phyloP scores from a whole-genome alignment of 2,329 filamentous ascomycete genomes.

The Aureobasidium uvarum region DNA sequence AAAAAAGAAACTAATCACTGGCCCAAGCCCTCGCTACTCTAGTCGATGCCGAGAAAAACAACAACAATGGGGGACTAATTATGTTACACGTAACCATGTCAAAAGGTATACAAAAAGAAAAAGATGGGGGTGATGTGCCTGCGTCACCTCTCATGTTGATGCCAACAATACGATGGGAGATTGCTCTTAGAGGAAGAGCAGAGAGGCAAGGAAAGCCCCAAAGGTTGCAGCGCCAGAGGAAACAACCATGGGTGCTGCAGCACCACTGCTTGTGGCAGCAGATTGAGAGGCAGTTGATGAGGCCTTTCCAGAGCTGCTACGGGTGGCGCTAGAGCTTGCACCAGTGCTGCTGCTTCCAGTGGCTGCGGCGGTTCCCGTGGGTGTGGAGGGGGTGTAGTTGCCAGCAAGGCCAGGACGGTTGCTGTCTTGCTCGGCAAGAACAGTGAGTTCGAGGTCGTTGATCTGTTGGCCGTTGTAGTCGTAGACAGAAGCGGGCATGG shows the following conservation, averaged over 20 bases:
- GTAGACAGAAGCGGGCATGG: conserved; percentile 56
- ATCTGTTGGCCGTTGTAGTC: conserved; percentile 56
- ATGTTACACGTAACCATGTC: conserved; percentile 12
- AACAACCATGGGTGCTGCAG: neutral
- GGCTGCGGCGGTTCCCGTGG: neutral
- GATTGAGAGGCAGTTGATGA: conserved; percentile 10
- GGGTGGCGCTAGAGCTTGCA: neutral
- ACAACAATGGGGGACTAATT: neutral
- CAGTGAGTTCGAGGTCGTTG: conserved; percentile 48
- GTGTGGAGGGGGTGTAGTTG: conserved; percentile 17
- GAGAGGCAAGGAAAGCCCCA: conserved; percentile 18
- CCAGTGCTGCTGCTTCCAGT: conserved; percentile 1
- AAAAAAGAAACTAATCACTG: neutral
- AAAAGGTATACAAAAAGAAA: neutral
- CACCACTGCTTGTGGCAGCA: neutral
- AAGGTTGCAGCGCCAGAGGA: conserved; percentile 7
- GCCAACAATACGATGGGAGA: no score
- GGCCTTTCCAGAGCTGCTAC: neutral
- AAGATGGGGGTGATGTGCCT: neutral
- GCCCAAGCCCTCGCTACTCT: neutral
- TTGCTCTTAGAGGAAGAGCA: conserved; percentile 24
- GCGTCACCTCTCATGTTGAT: conserved; percentile 23
- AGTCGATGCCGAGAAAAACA: neutral
- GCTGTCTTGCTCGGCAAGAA: conserved; percentile 18
- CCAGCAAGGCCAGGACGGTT: conserved; percentile 17